These are phyloP conservation scores for Pseudognaphalium luteoalbum DNA, from an alignment of 129 eudicot species.

Conservation along the genomic window DNA sequence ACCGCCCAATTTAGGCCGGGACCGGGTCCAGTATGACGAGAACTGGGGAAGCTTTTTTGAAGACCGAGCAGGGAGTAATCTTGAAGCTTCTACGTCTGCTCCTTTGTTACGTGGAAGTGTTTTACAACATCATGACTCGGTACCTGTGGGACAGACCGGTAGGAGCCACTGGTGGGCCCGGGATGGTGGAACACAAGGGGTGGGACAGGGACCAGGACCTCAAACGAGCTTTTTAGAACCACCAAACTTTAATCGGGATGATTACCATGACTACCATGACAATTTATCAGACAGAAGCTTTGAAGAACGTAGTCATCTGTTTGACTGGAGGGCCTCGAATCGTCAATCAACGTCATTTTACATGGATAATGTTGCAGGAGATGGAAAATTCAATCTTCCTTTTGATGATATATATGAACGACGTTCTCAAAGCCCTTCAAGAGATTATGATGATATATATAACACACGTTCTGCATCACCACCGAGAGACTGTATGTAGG, in stretches of 20 bases:
- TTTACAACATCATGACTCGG: slow-evolving; percentile 52
- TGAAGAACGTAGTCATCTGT: slow-evolving; percentile 43
- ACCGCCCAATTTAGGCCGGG: slow-evolving; percentile 36
- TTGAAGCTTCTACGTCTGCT: slow-evolving; percentile 76
- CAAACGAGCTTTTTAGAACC: slow-evolving; percentile 87
- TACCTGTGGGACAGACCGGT: slow-evolving; percentile 31
- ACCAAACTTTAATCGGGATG: slow-evolving; percentile 40
- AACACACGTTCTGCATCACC: slow-evolving; percentile 40
- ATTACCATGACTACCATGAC: slow-evolving; percentile 35
- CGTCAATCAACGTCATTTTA: slow-evolving; percentile 50
- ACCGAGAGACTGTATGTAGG: slow-evolving; percentile 19
- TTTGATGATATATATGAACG: slow-evolving; percentile 61
- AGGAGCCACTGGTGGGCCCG: slow-evolving; percentile 94
- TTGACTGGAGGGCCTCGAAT: slow-evolving; percentile 46
- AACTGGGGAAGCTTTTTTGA: slow-evolving; percentile 64
- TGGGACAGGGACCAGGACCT: slow-evolving; percentile 44
- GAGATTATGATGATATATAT: slow-evolving; percentile 68
- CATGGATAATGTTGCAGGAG: slow-evolving; percentile 33
- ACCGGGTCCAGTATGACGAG: slow-evolving; percentile 42
- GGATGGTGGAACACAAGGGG: slow-evolving; percentile 18
- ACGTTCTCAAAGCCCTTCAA: slow-evolving; percentile 38
- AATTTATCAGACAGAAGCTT: slow-evolving; percentile 52
- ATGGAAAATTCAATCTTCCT: background rate
- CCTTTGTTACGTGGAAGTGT: slow-evolving; percentile 63
- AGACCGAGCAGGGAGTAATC: slow-evolving; percentile 39